phyloP scores from a whole-genome alignment of 2,329 filamentous ascomycete species.

The Fusarium proliferatum region DNA sequence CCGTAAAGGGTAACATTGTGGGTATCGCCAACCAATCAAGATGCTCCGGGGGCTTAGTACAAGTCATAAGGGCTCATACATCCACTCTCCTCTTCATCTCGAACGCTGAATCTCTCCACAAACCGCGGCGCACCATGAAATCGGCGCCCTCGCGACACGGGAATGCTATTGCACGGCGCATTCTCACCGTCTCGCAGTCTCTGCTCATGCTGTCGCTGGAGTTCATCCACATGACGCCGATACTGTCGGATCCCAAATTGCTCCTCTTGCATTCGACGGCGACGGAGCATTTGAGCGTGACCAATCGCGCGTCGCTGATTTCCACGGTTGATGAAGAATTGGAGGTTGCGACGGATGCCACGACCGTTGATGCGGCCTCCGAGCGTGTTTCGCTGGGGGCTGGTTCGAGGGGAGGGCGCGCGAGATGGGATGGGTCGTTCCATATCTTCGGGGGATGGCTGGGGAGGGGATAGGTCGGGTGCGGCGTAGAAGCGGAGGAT shows the following conservation, averaged over 20 bases:
- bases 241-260: neutral
- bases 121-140: neutral
- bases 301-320: neutral
- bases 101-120: neutral
- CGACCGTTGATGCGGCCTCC: accelerated
- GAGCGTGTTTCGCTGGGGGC: neutral
- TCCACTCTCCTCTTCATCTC: neutral
- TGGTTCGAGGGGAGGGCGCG: accelerated
- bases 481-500: neutral
- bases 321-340: neutral
- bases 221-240: accelerated
- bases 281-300: neutral
- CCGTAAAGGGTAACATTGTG: neutral
- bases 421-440: neutral
- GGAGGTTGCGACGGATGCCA: neutral
- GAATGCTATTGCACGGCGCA: neutral
- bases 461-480: accelerated
- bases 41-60: too few relatives aligned
- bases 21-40: neutral
- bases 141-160: neutral
- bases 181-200: neutral
- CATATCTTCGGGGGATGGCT: neutral
- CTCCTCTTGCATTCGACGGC: neutral
- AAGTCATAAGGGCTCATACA: neutral
- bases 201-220: neutral